These are phyloP conservation scores for Hortiboletus campestris DNA, from an alignment of 768 basidiomycete species.

Conservation along the genomic window DNA sequence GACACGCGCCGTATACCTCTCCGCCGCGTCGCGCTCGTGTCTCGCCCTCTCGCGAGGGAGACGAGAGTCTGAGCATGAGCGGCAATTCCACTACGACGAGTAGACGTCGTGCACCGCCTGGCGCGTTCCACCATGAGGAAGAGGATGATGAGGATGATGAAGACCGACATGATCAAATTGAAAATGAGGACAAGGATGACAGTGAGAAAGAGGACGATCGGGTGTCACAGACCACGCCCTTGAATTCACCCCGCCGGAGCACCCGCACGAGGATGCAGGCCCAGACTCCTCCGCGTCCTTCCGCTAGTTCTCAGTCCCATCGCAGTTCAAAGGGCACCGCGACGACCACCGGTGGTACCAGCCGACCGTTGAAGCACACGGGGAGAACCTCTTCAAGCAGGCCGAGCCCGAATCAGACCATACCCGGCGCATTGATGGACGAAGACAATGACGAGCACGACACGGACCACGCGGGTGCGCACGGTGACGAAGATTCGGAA, in stretches of 20 bases:
- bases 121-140: slow-evolving; percentile 44
- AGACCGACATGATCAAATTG: slow-evolving; percentile 18
- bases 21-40: slow-evolving; percentile 7
- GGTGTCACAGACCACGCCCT: slow-evolving; percentile 3
- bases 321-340: slow-evolving; percentile 5
- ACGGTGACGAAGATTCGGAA: slow-evolving; percentile 21
- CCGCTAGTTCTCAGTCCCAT: slow-evolving; percentile 9
- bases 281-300: slow-evolving; percentile 15
- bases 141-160: slow-evolving; percentile 39
- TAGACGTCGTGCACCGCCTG: slow-evolving; percentile 39
- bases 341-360: neutral
- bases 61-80: slow-evolving; percentile 11
- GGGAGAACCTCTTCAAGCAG: slow-evolving; percentile 7
- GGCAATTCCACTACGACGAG: slow-evolving; percentile 11
- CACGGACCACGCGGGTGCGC: slow-evolving; percentile 21
- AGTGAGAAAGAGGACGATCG: slow-evolving; percentile 4
- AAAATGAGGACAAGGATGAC: slow-evolving; percentile 4
- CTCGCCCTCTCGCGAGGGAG: slow-evolving; percentile 10
- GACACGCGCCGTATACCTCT: neutral
- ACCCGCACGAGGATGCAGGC: slow-evolving; percentile 8
- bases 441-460: slow-evolving; percentile 34
- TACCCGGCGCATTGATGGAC: slow-evolving; percentile 45
- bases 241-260: slow-evolving; percentile 12
- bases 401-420: slow-evolving; percentile 26
- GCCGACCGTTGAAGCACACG: neutral